These are phyloP conservation scores for Argentina anserina DNA, from an alignment of 306 rosid genomes.

Conservation along the genomic window DNA sequence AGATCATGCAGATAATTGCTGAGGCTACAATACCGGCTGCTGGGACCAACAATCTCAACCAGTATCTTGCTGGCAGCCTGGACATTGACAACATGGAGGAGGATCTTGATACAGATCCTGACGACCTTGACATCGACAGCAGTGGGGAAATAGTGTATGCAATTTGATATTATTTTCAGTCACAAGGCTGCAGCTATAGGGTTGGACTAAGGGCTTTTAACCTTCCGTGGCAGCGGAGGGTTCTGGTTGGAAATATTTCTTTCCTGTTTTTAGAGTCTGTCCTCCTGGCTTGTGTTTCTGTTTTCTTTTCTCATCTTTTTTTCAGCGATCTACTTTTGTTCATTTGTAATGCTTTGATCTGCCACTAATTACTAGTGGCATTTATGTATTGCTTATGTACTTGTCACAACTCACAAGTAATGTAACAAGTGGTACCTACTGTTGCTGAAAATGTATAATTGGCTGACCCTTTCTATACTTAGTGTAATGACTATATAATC, in stretches of 20 bases:
- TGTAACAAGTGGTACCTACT: neutral
- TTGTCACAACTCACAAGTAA: neutral
- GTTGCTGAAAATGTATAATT: slow-evolving; percentile 1
- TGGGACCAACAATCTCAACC: slow-evolving; percentile 59
- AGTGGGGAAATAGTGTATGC: slow-evolving; percentile 93
- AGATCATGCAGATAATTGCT: slow-evolving; percentile 80
- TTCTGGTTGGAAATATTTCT: slow-evolving; percentile 25
- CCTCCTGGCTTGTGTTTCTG: slow-evolving; percentile 20
- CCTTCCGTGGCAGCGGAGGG: slow-evolving; percentile 13
- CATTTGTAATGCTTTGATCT: neutral
- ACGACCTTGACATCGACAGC: slow-evolving; percentile 86
- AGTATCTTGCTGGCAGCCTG: slow-evolving; percentile 71
- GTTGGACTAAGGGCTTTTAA: slow-evolving; percentile 23
- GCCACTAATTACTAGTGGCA: slow-evolving; percentile 9
- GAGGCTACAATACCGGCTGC: slow-evolving; percentile 89
- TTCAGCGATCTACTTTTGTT: neutral
- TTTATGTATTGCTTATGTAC: slow-evolving; percentile 1
- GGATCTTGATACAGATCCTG: slow-evolving; percentile 76
- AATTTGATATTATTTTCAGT: slow-evolving; percentile 32
- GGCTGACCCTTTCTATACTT: neutral
- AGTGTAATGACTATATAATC: neutral
- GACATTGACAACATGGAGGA: slow-evolving; percentile 95
- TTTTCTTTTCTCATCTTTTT: neutral
- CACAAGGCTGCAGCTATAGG: slow-evolving; percentile 27
- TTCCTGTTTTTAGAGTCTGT: slow-evolving; percentile 18